Base-by-base conservation (phyloP, 73 alveolate species). In the Symbiodinium natans region DNA sequence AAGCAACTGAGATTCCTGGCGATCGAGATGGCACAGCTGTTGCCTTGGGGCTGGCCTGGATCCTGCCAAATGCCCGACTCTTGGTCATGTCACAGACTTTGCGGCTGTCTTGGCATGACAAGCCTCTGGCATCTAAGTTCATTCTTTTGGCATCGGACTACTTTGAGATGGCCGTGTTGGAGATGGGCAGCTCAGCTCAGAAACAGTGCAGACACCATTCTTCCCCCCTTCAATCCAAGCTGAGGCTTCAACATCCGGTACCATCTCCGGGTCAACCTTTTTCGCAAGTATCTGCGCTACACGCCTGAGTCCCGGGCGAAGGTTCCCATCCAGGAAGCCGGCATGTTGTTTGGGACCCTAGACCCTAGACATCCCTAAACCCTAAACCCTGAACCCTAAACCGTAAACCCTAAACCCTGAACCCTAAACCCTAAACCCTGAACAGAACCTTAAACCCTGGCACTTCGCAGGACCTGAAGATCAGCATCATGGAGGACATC, bases 401-500 rank as follows among this genome's bases (percentile, higher is more conserved):
- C n/a, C n/a, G n/a, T n/a, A n/a, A n/a, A n/a, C n/a, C n/a, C n/a
- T n/a, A n/a, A n/a, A n/a, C n/a, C n/a, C n/a, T n/a, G n/a, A n/a
- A n/a, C n/a, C n/a, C n/a, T n/a, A n/a, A n/a, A n/a, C n/a, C n/a
- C n/a, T n/a, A n/a, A n/a, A n/a, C n/a, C n/a, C n/a, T n/a, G n/a
- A n/a, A n/a, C 59, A 46, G 59, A 46, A 9, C 13, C 59, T 13
- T 6, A 46, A 46, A 46, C 21, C 59, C n/a, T n/a, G 13, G 59
- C 13, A 13, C 13, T 13, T 13, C 59, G 59, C 88, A 90, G 96
- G 96, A 82, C 43, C 23, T 90, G 48, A 73, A 90, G 87, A 71
- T 71, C 77, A 90, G 96, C 87, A 90, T 90, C 48, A 90, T 90
- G 96, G 87, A 90, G 36, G 87, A 90, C 75, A 90, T 90, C n/a